Percentiles rank a stretch among this genome's conserved stretches.
These are phyloP conservation scores for Sclerotinia subarctica DNA, from an alignment of 2,329 filamentous ascomycete genomes.

Conservation along the genomic window DNA sequence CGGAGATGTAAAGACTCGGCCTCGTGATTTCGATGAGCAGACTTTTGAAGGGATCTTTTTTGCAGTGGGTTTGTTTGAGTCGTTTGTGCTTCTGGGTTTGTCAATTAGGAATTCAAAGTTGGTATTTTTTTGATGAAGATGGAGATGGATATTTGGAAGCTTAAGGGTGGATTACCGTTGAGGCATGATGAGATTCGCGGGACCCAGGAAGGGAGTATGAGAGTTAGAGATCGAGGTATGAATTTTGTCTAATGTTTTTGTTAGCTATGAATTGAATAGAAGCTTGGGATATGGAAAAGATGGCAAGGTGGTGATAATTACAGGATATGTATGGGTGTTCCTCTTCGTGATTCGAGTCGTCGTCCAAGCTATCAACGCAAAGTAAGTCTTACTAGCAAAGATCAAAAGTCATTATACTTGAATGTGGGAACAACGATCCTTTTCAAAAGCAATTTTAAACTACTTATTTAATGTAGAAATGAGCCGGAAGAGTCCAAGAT, in stretches of 20 bases:
- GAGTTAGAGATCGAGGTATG: neutral
- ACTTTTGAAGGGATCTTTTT: neutral
- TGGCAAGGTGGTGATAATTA: neutral
- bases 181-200: neutral
- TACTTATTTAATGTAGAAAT: too few relatives aligned
- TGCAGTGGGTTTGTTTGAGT: fast-evolving
- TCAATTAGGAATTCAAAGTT: neutral
- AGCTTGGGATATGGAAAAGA: fast-evolving
- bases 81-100: neutral
- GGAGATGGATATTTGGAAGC: too few relatives aligned
- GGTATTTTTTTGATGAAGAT: neutral
- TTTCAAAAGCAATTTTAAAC: neutral
- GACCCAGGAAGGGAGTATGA: too few relatives aligned
- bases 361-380: neutral
- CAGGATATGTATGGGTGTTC: neutral
- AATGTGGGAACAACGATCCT: neutral
- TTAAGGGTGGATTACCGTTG: neutral
- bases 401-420: neutral
- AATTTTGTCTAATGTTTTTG: neutral
- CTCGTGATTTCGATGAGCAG: neutral
- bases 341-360: neutral
- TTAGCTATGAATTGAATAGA: neutral
- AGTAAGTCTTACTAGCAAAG: neutral
- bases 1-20: neutral
- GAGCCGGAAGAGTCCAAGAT: neutral